Evolutionary conservation across 1,284 basidiomycete genomes (phyloP).

Genomic region (Peniophora sp.): DNA sequence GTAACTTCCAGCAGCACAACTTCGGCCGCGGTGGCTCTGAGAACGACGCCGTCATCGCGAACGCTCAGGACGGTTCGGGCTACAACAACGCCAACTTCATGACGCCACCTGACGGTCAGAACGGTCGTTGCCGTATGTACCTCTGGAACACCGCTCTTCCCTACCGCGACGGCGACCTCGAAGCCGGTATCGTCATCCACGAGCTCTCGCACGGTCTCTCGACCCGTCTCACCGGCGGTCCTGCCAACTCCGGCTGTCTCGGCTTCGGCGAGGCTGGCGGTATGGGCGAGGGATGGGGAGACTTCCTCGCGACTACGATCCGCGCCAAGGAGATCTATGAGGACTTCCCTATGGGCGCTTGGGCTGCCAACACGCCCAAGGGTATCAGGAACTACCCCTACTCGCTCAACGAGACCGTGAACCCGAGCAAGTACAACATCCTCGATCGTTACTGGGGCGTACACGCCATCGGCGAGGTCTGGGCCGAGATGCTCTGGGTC

Average conservation of each 20-base stretch:
- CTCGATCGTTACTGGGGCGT: slow-evolving; percentile 93
- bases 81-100: slow-evolving; percentile 87
- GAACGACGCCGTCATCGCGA: slow-evolving; percentile 87
- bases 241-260: slow-evolving; percentile 86
- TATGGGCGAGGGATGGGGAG: slow-evolving; percentile 95
- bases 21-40: slow-evolving; percentile 84
- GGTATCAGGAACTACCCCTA: slow-evolving; percentile 91
- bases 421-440: slow-evolving; percentile 94
- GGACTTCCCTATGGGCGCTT: slow-evolving; percentile 87
- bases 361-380: slow-evolving; percentile 74
- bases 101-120: slow-evolving; percentile 70
- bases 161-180: slow-evolving; percentile 90
- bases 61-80: slow-evolving; percentile 91
- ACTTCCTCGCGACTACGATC: slow-evolving; percentile 81
- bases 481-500: slow-evolving; percentile 92
- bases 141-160: slow-evolving; percentile 88
- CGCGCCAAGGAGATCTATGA: slow-evolving; percentile 67
- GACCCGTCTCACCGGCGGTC: slow-evolving; percentile 91
- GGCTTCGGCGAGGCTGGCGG: slow-evolving; percentile 95
- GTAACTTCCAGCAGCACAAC: slow-evolving; percentile 98
- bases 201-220: slow-evolving; percentile 86
- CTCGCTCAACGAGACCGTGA: slow-evolving; percentile 67
- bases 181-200: slow-evolving; percentile 91
- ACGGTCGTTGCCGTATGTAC: slow-evolving; percentile 95
- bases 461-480: slow-evolving; percentile 91